Conservation (phyloP, 768 basidiomycete species). For the Lanmaoa pseudosensibilis region DNA sequence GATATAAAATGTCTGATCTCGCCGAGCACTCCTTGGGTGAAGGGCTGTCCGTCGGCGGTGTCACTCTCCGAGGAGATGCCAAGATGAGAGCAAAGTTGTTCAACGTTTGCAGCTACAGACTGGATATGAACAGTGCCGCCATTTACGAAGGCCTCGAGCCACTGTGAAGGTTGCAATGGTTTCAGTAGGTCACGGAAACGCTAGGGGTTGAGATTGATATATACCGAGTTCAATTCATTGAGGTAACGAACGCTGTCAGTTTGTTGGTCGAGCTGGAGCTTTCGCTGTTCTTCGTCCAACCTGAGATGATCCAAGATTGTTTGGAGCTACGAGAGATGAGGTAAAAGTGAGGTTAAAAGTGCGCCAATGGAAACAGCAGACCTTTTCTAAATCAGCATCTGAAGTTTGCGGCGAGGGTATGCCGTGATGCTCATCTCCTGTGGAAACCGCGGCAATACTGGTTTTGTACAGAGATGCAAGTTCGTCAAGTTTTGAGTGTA, state of each 20-base stretch:
- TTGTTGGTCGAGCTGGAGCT: slow-evolving; percentile 59
- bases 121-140: slow-evolving; percentile 75
- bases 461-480: slow-evolving; percentile 30
- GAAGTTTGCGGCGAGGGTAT: neutral
- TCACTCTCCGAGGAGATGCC: slow-evolving; percentile 37
- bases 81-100: slow-evolving; percentile 57
- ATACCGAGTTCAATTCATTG: slow-evolving; percentile 70
- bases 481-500: slow-evolving; percentile 40
- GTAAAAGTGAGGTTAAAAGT: neutral
- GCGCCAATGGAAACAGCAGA: neutral
- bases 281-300: slow-evolving; percentile 48
- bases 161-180: slow-evolving; percentile 39
- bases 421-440: neutral
- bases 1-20: slow-evolving; percentile 38
- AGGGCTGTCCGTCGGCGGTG: slow-evolving; percentile 7
- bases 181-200: neutral
- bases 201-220: slow-evolving; percentile 19
- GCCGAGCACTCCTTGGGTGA: slow-evolving; percentile 31
- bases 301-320: slow-evolving; percentile 50
- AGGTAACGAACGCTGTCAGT: slow-evolving; percentile 75
- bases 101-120: slow-evolving; percentile 55
- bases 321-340: slow-evolving; percentile 33
- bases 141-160: slow-evolving; percentile 82
- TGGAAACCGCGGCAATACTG: neutral
- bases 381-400: slow-evolving; percentile 21